phyloP scores from a whole-genome alignment of 2,329 filamentous ascomycete genomes.

The Calonectria honghensis region DNA sequence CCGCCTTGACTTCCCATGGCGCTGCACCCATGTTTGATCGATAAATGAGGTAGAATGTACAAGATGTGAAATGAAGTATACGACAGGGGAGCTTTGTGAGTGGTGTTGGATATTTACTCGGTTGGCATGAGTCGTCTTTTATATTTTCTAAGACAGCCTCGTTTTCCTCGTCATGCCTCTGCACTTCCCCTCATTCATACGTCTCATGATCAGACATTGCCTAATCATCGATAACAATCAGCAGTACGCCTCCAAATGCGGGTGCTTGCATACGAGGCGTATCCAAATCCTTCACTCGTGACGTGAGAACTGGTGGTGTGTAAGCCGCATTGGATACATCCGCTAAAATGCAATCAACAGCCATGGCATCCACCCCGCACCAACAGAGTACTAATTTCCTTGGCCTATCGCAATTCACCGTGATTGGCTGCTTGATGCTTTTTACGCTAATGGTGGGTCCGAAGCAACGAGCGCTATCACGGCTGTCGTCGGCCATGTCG shows the following conservation, averaged over 20 bases:
- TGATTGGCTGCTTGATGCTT: not conserved
- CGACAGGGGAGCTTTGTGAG: not conserved
- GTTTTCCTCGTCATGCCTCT: not conserved
- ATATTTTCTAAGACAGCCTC: not conserved
- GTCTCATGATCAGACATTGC: not conserved
- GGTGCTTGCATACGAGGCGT: not conserved
- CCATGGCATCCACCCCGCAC: not conserved
- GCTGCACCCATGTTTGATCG: not conserved
- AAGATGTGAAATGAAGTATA: not conserved
- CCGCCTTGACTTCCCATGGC: constrained; percentile 36
- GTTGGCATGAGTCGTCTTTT: not conserved
- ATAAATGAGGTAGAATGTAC: not conserved
- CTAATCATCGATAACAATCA: not conserved
- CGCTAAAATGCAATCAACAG: not conserved
- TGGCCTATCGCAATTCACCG: not conserved
- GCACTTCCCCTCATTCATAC: not conserved
- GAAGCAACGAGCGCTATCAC: not conserved
- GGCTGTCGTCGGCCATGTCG: not conserved
- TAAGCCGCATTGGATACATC: not conserved
- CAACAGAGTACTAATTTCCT: not conserved
- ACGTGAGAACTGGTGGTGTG: not conserved
- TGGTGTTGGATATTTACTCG: not conserved
- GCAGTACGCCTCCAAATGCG: not conserved
- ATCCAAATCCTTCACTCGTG: not conserved
- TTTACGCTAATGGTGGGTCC: not conserved